Evolutionary conservation across 2,329 filamentous ascomycete species (phyloP).

Genomic region (Neodidymelliopsis sp.): DNA sequence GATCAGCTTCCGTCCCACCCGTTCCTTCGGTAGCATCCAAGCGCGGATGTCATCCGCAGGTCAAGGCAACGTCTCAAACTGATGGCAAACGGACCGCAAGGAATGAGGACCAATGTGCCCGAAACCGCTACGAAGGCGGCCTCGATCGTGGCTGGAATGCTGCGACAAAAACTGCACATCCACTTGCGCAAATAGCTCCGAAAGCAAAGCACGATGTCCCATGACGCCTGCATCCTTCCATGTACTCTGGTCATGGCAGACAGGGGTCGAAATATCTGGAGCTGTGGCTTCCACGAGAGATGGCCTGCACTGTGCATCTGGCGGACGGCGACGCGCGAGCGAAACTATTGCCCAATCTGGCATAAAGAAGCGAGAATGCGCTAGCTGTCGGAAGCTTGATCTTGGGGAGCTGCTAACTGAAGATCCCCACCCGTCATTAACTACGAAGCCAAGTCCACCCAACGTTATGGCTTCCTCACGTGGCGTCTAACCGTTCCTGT

Average conservation of each 20-base stretch:
- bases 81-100: not conserved
- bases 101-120: slow-evolving; percentile 5
- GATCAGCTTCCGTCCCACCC: slow-evolving; percentile 22
- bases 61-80: not conserved
- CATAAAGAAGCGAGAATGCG: slow-evolving; percentile 25
- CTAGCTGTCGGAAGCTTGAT: slow-evolving; percentile 19
- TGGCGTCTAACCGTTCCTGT: slow-evolving; percentile 24
- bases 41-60: slow-evolving; percentile 12
- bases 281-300: slow-evolving; percentile 33
- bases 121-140: slow-evolving; percentile 4
- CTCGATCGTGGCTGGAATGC: slow-evolving; percentile 1
- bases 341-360: slow-evolving; percentile 20
- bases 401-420: slow-evolving; percentile 13
- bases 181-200: not conserved
- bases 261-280: slow-evolving; percentile 4
- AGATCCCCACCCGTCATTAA: slow-evolving; percentile 26
- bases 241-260: slow-evolving; percentile 4
- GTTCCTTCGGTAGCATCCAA: slow-evolving; percentile 26
- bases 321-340: slow-evolving; percentile 26
- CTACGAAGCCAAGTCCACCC: slow-evolving; percentile 17
- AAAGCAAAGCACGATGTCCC: slow-evolving; percentile 4
- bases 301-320: slow-evolving; percentile 22
- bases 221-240: slow-evolving; percentile 4
- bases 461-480: slow-evolving; percentile 18
- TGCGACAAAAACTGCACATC: not conserved